phyloP scores from a whole-genome alignment of 495 filamentous ascomycete genomes.

The Niebla homalea region DNA sequence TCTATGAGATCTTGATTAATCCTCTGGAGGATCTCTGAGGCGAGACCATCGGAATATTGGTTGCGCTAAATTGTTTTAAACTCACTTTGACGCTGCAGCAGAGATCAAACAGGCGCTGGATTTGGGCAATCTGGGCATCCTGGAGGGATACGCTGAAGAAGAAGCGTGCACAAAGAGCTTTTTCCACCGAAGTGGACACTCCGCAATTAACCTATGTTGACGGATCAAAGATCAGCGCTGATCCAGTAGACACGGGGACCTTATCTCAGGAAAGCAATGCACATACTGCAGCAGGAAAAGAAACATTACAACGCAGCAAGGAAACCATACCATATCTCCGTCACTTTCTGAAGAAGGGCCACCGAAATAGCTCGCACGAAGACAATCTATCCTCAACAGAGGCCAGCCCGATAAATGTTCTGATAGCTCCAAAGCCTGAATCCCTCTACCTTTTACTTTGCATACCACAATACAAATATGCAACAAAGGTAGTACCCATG shows the following conservation, averaged over 20 bases:
- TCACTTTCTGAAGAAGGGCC: too few species aligned
- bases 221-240: neutral
- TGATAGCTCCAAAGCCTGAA: neutral
- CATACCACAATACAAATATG: conserved; percentile 12
- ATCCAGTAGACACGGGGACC: neutral
- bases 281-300: neutral
- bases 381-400: neutral
- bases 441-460: conserved; percentile 11
- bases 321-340: neutral
- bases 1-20: too few species aligned
- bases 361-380: neutral
- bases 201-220: too few species aligned
- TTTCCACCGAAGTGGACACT: too few species aligned
- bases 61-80: too few species aligned
- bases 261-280: neutral
- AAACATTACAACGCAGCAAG: neutral
- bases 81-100: too few species aligned
- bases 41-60: too few species aligned
- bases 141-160: too few species aligned
- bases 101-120: too few species aligned
- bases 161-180: too few species aligned
- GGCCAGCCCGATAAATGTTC: neutral
- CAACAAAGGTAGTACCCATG: conserved; percentile 4
- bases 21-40: too few species aligned
- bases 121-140: too few species aligned